Evolutionary conservation across 352 stramenopile species (phyloP).

Genomic region (Phytopythium montanum): DNA sequence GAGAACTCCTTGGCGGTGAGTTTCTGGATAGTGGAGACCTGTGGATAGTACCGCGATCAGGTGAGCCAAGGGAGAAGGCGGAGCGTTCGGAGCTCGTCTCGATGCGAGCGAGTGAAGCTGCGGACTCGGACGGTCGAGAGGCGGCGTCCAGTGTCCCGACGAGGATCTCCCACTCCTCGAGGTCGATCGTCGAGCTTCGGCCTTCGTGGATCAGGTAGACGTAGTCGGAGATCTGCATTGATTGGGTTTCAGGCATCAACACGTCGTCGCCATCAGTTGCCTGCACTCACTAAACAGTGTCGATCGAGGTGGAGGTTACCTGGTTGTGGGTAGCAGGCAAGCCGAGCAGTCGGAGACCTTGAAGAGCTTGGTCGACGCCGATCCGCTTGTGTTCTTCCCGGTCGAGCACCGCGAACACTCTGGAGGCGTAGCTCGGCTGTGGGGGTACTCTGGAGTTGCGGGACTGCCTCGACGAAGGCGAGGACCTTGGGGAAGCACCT

Average conservation of each 20-base stretch:
- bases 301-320: constrained; percentile 13
- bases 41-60: background rate
- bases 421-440: constrained; percentile 32
- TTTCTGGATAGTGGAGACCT: background rate
- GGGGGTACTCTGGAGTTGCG: constrained; percentile 1
- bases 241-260: background rate
- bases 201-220: constrained; percentile 74
- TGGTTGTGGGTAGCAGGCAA: constrained; percentile 67
- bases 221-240: constrained; percentile 59
- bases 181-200: constrained; percentile 39
- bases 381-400: constrained; percentile 37
- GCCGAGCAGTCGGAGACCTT: constrained; percentile 45
- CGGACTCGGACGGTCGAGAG: constrained; percentile 27
- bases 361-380: constrained; percentile 48
- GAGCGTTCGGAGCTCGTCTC: constrained; percentile 3
- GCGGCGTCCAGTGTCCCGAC: constrained; percentile 62
- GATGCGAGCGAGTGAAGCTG: background rate
- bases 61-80: constrained; percentile 14
- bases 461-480: background rate
- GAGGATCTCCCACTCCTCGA: constrained; percentile 65
- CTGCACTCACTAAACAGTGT: background rate
- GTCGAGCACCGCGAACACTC: constrained; percentile 57
- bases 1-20: background rate
- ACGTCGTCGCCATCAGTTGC: background rate
- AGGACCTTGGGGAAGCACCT: background rate